A percentile compares a stretch with the other conserved stretches of the same genome.
phyloP scores from a whole-genome alignment of 169 alveolate genomes.

The Besnoitia besnoiti region DNA sequence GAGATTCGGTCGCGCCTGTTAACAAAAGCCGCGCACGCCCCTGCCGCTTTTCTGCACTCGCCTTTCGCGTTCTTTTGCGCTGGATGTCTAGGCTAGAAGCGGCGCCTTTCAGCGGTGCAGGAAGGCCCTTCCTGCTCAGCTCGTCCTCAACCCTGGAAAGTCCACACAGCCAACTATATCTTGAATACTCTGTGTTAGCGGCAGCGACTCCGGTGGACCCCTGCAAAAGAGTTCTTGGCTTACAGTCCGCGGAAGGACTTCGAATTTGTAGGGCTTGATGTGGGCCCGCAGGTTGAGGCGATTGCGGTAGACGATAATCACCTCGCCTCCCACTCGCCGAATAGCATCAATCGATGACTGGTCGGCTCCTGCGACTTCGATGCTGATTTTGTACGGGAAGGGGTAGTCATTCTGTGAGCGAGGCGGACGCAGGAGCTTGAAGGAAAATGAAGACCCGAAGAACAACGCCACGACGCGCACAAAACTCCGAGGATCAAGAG shows the following conservation, averaged over 20 bases:
- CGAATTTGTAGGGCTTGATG: constrained; percentile 85
- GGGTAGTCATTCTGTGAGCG: constrained; percentile 84
- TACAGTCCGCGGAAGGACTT: constrained; percentile 83
- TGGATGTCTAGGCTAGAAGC: too few species aligned
- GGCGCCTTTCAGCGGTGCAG: too few species aligned
- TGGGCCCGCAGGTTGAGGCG: constrained; percentile 85
- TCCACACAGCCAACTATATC: too few species aligned
- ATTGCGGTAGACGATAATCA: constrained; percentile 86
- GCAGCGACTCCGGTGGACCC: too few species aligned
- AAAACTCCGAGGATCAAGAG: too few species aligned
- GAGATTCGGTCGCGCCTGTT: constrained; percentile 82
- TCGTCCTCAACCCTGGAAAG: too few species aligned
- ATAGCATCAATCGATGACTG: constrained; percentile 89
- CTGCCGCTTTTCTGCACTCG: not conserved
- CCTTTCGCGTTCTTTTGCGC: not conserved
- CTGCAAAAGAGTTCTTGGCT: not conserved
- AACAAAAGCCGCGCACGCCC: not conserved
- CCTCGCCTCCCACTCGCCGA: constrained; percentile 85
- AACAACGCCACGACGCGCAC: too few species aligned
- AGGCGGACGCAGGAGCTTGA: not conserved
- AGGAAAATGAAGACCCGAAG: too few species aligned
- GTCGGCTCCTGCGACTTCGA: constrained; percentile 88
- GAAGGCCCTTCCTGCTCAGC: too few species aligned
- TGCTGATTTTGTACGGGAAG: constrained; percentile 88
- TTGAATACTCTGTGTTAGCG: too few species aligned